Base-by-base conservation (phyloP, 169 alveolate species). In the Plasmodium gallinaceum region DNA sequence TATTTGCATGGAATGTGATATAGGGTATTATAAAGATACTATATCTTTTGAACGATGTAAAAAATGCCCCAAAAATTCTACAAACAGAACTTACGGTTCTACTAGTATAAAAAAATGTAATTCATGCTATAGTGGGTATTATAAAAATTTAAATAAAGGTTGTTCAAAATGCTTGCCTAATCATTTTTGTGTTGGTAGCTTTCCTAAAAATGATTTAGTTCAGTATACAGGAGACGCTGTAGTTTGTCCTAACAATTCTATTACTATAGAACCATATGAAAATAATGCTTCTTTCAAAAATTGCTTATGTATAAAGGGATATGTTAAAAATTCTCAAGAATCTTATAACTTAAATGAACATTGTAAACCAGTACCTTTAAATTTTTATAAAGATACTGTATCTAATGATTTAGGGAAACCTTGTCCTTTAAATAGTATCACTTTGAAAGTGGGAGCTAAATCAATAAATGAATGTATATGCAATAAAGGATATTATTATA, bases 121-220 rank as follows among this genome's bases (percentile, higher is more conserved):
- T 73, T 57, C 70, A 4, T 86, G 92, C 61, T 26, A 64, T 71
- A 51, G 45, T 12, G 92, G 92, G 2, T 86, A 65, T 64, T 86
- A 86, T 57, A 71, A 86, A 71, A 45, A 86, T 58, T 4, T 32
- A 1, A 39, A 86, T 1, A 22, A 71, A 48, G 62, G 6, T 10
- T 86, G 92, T 46, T 64, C 88, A 45, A 37, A 7, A 45, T 86
- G 92, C 18, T 73, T 86, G 32, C 74, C 92, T 8, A 71, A 94
- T 66, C 96, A 93, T 85, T 93, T 93, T 61, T 95, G 97, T 68
- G 97, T 95, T 9, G 97, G 97, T 5, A 93, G 94, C 5, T 92
- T 66, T 18, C 88, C 95, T 16, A 46, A 78, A n/a, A 83, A 72
- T n/a, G 91, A 70, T 32, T 52, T 93, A 58, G 39, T 39, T 18